These are phyloP conservation scores for Xylaria curta DNA, from an alignment of 495 filamentous ascomycete genomes.

Conservation along the genomic window DNA sequence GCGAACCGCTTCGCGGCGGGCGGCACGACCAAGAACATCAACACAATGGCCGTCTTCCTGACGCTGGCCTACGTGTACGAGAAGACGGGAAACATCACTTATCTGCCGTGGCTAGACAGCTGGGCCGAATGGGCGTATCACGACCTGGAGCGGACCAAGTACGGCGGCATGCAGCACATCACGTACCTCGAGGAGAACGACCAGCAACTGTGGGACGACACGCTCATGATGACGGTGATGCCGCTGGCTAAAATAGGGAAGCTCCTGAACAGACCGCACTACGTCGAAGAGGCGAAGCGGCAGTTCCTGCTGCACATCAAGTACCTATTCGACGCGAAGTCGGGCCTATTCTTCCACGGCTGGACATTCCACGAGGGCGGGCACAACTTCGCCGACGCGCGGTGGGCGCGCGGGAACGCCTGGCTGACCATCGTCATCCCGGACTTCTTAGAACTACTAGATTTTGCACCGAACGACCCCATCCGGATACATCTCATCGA, in stretches of 20 bases:
- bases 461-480: slow-evolving; percentile 61
- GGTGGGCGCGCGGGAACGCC: slow-evolving; percentile 69
- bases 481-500: slow-evolving; percentile 65
- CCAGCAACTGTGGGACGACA: slow-evolving; percentile 78
- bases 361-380: slow-evolving; percentile 73
- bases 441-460: slow-evolving; percentile 72
- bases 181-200: slow-evolving; percentile 70
- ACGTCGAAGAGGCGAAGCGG: slow-evolving; percentile 74
- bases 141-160: slow-evolving; percentile 69
- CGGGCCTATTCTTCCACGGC: slow-evolving; percentile 76
- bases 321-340: slow-evolving; percentile 70
- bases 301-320: slow-evolving; percentile 76
- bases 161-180: slow-evolving; percentile 76
- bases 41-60: slow-evolving; percentile 76
- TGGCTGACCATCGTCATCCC: slow-evolving; percentile 80
- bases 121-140: slow-evolving; percentile 82
- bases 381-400: slow-evolving; percentile 72
- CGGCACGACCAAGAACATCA: slow-evolving; percentile 80
- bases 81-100: slow-evolving; percentile 64
- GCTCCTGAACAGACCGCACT: slow-evolving; percentile 66
- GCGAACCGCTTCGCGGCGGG: slow-evolving; percentile 66
- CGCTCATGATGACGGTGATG: slow-evolving; percentile 81
- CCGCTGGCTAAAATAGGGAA: slow-evolving; percentile 77
- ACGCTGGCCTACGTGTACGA: slow-evolving; percentile 76
- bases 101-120: slow-evolving; percentile 71